These are phyloP conservation scores for Cinchona pubescens DNA, from an alignment of 257 asterid species.

Conservation along the genomic window DNA sequence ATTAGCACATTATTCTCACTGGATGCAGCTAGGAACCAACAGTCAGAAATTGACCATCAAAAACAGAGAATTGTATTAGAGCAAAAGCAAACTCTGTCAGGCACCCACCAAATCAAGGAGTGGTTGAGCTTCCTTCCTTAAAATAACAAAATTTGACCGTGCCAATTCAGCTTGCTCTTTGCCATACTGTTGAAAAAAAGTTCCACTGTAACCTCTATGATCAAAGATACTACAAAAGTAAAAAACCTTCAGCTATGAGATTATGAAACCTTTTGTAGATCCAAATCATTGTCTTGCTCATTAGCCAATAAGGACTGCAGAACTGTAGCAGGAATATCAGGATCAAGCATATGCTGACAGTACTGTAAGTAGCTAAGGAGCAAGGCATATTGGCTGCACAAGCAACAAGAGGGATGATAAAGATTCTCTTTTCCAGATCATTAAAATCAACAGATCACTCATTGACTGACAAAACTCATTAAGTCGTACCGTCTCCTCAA, in stretches of 20 bases:
- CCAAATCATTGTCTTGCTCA: constrained; percentile 72
- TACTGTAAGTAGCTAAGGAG: constrained; percentile 92
- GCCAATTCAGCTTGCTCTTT: constrained; percentile 88
- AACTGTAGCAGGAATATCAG: constrained; percentile 69
- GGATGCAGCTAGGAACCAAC: too few species aligned
- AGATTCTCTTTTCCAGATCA: constrained; percentile 17
- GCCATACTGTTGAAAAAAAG: constrained; percentile 49
- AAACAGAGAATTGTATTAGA: not conserved
- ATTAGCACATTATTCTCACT: not conserved
- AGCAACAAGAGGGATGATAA: constrained; percentile 26
- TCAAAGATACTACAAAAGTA: constrained; percentile 1
- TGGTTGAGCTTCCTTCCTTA: constrained; percentile 77
- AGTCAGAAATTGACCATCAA: not conserved
- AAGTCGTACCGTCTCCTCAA: constrained; percentile 97
- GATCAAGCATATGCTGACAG: constrained; percentile 88
- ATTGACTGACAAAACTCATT: constrained; percentile 17
- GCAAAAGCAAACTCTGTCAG: constrained; percentile 9
- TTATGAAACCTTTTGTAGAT: constrained; percentile 70
- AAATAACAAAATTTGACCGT: constrained; percentile 63
- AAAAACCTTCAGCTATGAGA: constrained; percentile 11
- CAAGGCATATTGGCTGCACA: constrained; percentile 89
- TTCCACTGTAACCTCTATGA: not conserved
- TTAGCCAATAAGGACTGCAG: constrained; percentile 68
- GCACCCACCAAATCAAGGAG: constrained; percentile 77
- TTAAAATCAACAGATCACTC: constrained; percentile 6